Evolutionary conservation across 2,329 filamentous ascomycete genomes (phyloP), one percentile per base, ranked within the genome.

Genomic region (Colletotrichum sp.): DNA sequence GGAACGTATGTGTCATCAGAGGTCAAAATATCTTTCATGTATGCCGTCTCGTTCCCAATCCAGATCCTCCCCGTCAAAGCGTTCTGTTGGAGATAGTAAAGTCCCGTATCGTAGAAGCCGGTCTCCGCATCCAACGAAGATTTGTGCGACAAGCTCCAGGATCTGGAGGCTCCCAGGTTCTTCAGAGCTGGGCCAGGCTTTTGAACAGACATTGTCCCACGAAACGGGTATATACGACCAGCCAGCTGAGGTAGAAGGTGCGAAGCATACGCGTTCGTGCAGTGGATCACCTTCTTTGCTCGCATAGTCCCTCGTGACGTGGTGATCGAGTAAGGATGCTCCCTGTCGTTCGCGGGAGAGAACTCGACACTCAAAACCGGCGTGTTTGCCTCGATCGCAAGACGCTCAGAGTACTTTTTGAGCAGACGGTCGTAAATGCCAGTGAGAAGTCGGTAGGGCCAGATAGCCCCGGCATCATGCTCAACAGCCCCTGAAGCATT

Each of bases 171-270:
- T 9, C 77, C 74, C 2, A 71, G 43, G 16, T 74, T 71, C 10
- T 77, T 73, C 3, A 79, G 74, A 1, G 28, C 39, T 0, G 76
- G 70, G 14, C 67, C 80, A 52, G 83, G 80, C 30, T 81, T 79
- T 75, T 87, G 86, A 6, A 84, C 84, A 4, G 85, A 85, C 86
- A 89, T 88, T 6, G 84, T 84, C 1, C 84, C 85, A 39, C 85
- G 83, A 21, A 84, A 80, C 0, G 86, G 85, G 60, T 81, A 84
- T 10, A 87, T 63, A 3, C 78, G 79, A 1, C 86, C 86, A 4
- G 83, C 79, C 3, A 88, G 78, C 0, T 72, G 72, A 0, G 87
- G 86, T 2, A 88, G 78, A 6, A 89, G 81, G 75, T 88, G 85
- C 0, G 83, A 84, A 4, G 82, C 81, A 71, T 85, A 83, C 2